phyloP scores from a whole-genome alignment of 768 basidiomycete species.

The Hydnum rufescens region DNA sequence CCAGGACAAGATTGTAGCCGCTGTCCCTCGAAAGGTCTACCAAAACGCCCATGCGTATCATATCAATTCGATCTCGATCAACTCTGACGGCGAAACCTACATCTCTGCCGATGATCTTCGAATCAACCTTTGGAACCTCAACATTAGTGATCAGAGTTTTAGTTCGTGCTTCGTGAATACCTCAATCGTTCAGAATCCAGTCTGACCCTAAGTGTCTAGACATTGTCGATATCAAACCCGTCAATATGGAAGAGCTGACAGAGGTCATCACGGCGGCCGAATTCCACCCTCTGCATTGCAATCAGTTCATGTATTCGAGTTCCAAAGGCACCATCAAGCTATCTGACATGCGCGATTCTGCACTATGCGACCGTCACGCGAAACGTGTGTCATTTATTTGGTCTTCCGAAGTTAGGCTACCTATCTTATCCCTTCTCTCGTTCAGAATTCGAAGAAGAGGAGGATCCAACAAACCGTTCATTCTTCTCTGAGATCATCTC shows the following conservation, averaged over 20 bases:
- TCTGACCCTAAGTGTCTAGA: slow-evolving; percentile 30
- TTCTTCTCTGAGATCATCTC: slow-evolving; percentile 99
- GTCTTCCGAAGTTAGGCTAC: neutral
- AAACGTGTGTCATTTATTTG: slow-evolving; percentile 48
- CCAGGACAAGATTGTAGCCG: slow-evolving; percentile 96
- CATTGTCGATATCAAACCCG: slow-evolving; percentile 98
- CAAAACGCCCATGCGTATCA: slow-evolving; percentile 99
- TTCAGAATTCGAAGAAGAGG: slow-evolving; percentile 94
- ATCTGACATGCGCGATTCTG: slow-evolving; percentile 97
- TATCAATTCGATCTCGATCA: slow-evolving; percentile 98
- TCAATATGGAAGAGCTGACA: slow-evolving; percentile 99
- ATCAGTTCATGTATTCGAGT: slow-evolving; percentile 98
- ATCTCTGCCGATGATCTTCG: slow-evolving; percentile 97
- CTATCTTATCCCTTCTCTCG: slow-evolving; percentile 5
- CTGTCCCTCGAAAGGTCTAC: slow-evolving; percentile 96
- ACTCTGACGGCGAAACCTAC: slow-evolving; percentile 98
- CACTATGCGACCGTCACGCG: slow-evolving; percentile 85
- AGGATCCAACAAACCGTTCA: slow-evolving; percentile 89
- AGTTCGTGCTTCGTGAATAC: slow-evolving; percentile 36
- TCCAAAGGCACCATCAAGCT: slow-evolving; percentile 99
- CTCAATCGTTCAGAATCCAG: neutral
- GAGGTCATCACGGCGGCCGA: slow-evolving; percentile 99
- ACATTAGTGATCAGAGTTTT: slow-evolving; percentile 97
- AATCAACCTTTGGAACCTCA: slow-evolving; percentile 96
- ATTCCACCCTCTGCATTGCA: slow-evolving; percentile 95